Conservation (phyloP, 2,329 filamentous ascomycete genomes). For the Hirsutella rhossiliensis region DNA sequence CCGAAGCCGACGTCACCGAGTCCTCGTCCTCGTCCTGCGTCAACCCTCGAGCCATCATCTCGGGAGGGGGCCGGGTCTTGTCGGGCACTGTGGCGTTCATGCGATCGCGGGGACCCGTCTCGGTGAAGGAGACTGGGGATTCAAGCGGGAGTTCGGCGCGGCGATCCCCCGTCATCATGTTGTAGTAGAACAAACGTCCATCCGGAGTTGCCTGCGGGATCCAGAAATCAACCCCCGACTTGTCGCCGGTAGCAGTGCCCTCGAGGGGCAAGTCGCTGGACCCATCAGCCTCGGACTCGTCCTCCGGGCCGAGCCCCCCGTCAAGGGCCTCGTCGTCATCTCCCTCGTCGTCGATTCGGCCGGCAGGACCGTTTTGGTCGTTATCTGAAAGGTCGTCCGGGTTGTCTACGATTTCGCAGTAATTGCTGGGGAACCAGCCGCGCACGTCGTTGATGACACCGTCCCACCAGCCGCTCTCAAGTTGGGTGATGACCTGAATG, state of each 20-base stretch:
- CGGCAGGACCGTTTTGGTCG: slow-evolving; percentile 39
- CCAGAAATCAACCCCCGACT: slow-evolving; percentile 92
- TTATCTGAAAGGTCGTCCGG: slow-evolving; percentile 60
- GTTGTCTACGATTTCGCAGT: slow-evolving; percentile 76
- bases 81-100: slow-evolving; percentile 84
- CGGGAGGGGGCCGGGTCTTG: slow-evolving; percentile 76
- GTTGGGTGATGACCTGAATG: slow-evolving; percentile 95
- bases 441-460: slow-evolving; percentile 93
- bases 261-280: slow-evolving; percentile 55
- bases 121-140: slow-evolving; percentile 66
- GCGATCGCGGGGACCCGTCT: slow-evolving; percentile 77
- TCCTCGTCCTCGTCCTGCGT: slow-evolving; percentile 83
- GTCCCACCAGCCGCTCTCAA: slow-evolving; percentile 99
- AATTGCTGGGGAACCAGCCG: slow-evolving; percentile 99
- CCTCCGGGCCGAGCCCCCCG: slow-evolving; percentile 54
- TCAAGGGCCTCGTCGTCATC: slow-evolving; percentile 56
- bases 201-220: slow-evolving; percentile 94
- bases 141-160: slow-evolving; percentile 92
- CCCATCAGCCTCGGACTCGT: slow-evolving; percentile 50
- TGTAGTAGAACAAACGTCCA: slow-evolving; percentile 92
- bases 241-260: slow-evolving; percentile 46
- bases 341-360: slow-evolving; percentile 48
- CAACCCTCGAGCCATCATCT: slow-evolving; percentile 77
- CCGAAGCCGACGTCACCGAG: slow-evolving; percentile 71
- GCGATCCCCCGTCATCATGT: slow-evolving; percentile 90